Evolutionary conservation across 2,329 filamentous ascomycete species (phyloP), one percentile per base, ranked within the genome.

Genomic region (Emmonsia crescens): DNA sequence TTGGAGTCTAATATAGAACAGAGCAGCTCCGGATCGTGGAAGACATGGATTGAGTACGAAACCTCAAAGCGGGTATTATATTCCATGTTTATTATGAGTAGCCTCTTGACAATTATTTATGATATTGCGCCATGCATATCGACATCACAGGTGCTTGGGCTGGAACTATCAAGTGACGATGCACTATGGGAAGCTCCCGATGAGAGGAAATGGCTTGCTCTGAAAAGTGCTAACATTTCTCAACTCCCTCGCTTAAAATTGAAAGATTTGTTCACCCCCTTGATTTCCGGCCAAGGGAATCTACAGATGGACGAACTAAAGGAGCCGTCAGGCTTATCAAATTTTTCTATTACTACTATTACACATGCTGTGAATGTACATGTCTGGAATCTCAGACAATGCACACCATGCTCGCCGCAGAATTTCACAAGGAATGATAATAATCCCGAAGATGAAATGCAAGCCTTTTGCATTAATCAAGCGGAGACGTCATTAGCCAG

Each of bases 41-140:
- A 40, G 27, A 21, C 36, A n/a, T 58, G 56, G 56, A 44, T 46
- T 27, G 56, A 46, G 12, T 58, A 44, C 24, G 36, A 44, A 44
- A 42, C 56, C 3, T 31, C 56, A 46, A 58, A 58, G 14, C 56
- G 14, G 72, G 2, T 74, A 73, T 60, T 68, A 58, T 58, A 14
- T 40, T 27, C 21, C 38, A 58, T 58, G 56, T 29, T 44, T 10
- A 21, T 58, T 27, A 44, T 44, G n/a, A 44, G 21, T 9, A 44
- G 56, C 29, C 24, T 44, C 56, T 33, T 51, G 24, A 29, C 36
- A 14, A 31, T 38, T 12, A 4, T 33, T 46, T 58, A 31, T 33
- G 56, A 58, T 46, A 58, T 58, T 40, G 24, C 56, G 21, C 38
- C 38, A 36, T 58, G 36, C 8, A 58, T 58, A 24, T 58, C 56